These are phyloP conservation scores for Penicillium sp. DNA, from an alignment of 2,329 filamentous ascomycete species.

Conservation along the genomic window DNA sequence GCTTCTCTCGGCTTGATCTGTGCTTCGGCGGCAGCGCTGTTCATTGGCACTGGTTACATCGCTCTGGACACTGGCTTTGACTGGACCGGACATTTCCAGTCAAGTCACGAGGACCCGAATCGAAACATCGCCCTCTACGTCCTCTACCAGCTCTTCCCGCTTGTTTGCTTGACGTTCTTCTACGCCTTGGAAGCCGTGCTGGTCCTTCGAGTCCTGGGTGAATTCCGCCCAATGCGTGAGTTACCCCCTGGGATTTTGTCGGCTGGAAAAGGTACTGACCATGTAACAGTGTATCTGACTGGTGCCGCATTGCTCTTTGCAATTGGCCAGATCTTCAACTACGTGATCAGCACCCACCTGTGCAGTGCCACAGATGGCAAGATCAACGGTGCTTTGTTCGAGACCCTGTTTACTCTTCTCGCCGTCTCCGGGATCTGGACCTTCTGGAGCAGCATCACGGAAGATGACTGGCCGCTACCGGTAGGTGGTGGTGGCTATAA, in stretches of 20 bases:
- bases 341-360: constrained; percentile 86
- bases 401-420: constrained; percentile 87
- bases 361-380: constrained; percentile 80
- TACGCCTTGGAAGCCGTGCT: constrained; percentile 81
- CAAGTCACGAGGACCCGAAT: constrained; percentile 58
- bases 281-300: constrained; percentile 66
- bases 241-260: constrained; percentile 14
- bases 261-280: constrained; percentile 9
- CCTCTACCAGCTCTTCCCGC: constrained; percentile 84
- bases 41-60: constrained; percentile 93
- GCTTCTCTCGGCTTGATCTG: constrained; percentile 77
- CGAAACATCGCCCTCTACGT: constrained; percentile 87
- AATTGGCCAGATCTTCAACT: constrained; percentile 93
- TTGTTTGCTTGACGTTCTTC: constrained; percentile 86
- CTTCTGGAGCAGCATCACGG: constrained; percentile 99
- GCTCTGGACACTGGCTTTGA: constrained; percentile 87
- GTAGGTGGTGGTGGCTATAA: constrained; percentile 30
- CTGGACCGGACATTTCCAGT: constrained; percentile 79
- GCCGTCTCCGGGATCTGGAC: constrained; percentile 83
- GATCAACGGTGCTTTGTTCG: constrained; percentile 90
- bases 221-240: constrained; percentile 83
- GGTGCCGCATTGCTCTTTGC: constrained; percentile 80
- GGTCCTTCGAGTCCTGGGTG: constrained; percentile 82
- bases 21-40: constrained; percentile 69
- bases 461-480: constrained; percentile 89